These are phyloP conservation scores for Pythium volutum DNA, from an alignment of 352 stramenopile genomes.

Conservation along the genomic window DNA sequence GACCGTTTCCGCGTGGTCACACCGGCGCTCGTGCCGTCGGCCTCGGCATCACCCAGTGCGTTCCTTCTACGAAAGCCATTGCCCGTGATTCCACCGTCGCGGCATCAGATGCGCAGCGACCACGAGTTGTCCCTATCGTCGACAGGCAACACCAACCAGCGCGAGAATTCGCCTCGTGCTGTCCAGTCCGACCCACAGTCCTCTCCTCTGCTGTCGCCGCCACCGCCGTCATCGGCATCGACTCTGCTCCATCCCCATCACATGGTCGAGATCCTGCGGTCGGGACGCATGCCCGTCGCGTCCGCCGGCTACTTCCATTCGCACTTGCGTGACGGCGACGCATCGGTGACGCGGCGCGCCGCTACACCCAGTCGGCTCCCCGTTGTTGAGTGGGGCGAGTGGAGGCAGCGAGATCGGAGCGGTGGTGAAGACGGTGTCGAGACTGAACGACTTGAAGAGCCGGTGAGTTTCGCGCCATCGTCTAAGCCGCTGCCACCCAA, in stretches of 20 bases:
- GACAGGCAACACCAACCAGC: slow-evolving; percentile 16
- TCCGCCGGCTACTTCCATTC: slow-evolving; percentile 51
- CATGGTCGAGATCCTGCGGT: slow-evolving; percentile 71
- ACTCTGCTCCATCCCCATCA: slow-evolving; percentile 51
- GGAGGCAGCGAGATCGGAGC: slow-evolving; percentile 7
- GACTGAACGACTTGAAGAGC: not conserved
- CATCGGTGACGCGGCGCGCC: not conserved
- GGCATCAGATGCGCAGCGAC: slow-evolving; percentile 12
- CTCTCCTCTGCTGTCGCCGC: not conserved
- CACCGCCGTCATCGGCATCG: slow-evolving; percentile 4
- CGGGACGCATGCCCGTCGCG: slow-evolving; percentile 63
- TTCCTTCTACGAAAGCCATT: slow-evolving; percentile 10
- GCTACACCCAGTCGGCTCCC: slow-evolving; percentile 14
- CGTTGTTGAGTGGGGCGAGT: slow-evolving; percentile 31
- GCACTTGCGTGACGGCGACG: slow-evolving; percentile 32
- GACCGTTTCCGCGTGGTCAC: slow-evolving; percentile 61
- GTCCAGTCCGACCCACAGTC: not conserved
- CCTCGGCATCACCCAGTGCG: not conserved
- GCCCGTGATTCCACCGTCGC: slow-evolving; percentile 31
- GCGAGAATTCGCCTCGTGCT: slow-evolving; percentile 5
- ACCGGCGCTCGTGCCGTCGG: slow-evolving; percentile 26
- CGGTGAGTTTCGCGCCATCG: not conserved
- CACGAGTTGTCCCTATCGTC: not conserved
- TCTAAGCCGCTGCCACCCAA: not conserved
- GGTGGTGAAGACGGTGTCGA: not conserved